Conservation (phyloP, 176 grass and related monocot species). For the Saccharum officinarum region DNA sequence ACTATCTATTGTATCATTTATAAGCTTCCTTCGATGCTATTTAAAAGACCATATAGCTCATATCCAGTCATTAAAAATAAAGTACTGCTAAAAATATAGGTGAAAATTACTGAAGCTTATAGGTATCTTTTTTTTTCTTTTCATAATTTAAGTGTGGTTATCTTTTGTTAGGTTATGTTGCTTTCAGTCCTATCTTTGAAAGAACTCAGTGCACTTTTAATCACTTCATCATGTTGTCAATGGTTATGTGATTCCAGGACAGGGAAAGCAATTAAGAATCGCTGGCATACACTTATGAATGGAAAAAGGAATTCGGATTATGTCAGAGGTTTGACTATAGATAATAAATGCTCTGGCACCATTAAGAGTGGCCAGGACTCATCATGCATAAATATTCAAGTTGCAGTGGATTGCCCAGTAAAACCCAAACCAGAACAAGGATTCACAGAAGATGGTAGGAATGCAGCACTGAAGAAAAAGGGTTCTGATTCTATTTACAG, state of each 20-base stretch:
- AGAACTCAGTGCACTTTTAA: not conserved
- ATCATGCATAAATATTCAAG: not conserved
- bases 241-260: conserved; percentile 22
- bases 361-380: not conserved
- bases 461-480: not conserved
- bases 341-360: not conserved
- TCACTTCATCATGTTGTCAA: not conserved
- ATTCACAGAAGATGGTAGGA: not conserved
- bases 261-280: conserved; percentile 26
- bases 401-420: not conserved
- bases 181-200: not conserved
- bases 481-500: not conserved
- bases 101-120: not conserved
- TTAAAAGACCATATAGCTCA: not conserved
- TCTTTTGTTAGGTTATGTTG: not conserved
- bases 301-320: conserved; percentile 25
- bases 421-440: conserved; percentile 16
- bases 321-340: not conserved
- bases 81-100: not conserved
- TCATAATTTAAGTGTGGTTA: not conserved
- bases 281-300: not conserved
- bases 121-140: not conserved
- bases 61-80: not conserved
- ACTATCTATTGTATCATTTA: not conserved
- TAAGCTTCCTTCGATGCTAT: not conserved